Evolutionary conservation across 2,329 filamentous ascomycete species (phyloP).

Genomic region (Hypomyces rosellus): DNA sequence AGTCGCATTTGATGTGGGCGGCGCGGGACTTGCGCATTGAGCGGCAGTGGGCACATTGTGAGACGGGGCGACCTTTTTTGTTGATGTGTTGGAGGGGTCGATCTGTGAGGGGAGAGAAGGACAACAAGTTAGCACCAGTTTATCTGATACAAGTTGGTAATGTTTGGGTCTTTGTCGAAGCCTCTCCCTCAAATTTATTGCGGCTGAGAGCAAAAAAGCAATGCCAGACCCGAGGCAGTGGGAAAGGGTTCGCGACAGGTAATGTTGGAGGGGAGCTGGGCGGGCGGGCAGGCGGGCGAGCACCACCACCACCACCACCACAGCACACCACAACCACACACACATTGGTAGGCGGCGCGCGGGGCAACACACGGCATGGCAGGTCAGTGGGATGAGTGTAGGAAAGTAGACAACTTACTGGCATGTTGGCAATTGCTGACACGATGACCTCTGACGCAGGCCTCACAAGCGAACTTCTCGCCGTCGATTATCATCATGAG

Average conservation of each 20-base stretch:
- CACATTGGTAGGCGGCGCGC: slow-evolving; percentile 8
- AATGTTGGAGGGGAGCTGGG: not conserved
- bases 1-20: slow-evolving; percentile 94
- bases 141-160: not conserved
- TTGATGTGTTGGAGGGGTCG: slow-evolving; percentile 90
- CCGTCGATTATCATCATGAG: slow-evolving; percentile 74
- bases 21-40: slow-evolving; percentile 92
- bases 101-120: slow-evolving; percentile 47
- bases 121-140: no score
- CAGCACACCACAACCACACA: slow-evolving; percentile 2
- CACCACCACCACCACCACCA: not conserved
- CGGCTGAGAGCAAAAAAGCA: not conserved
- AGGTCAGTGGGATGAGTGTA: not conserved
- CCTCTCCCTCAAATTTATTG: not conserved
- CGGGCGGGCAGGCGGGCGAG: not conserved
- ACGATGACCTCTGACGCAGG: slow-evolving; percentile 95
- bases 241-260: not conserved
- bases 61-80: slow-evolving; percentile 94
- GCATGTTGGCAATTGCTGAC: slow-evolving; percentile 97
- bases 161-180: not conserved
- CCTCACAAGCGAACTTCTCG: slow-evolving; percentile 96
- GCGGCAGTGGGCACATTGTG: slow-evolving; percentile 96
- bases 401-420: slow-evolving; percentile 54
- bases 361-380: slow-evolving; percentile 1
- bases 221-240: not conserved